phyloP scores from a whole-genome alignment of 176 grass and related monocot genomes.

The Themeda triandra region DNA sequence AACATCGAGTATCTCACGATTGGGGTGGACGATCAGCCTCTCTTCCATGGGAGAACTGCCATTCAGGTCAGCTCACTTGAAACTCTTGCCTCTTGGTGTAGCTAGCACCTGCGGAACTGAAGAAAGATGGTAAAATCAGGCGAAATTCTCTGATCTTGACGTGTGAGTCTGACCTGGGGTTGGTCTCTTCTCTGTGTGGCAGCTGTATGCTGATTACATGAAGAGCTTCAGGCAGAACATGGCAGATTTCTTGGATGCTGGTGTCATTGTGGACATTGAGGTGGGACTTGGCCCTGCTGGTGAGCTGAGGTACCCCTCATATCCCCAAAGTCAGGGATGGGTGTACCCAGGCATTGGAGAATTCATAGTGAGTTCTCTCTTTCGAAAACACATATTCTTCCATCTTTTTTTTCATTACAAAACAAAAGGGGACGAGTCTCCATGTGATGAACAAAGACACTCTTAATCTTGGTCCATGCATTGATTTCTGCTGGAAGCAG shows the following conservation, averaged over 20 bases:
- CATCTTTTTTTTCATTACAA: neutral
- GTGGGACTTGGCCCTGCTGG: conserved; percentile 83
- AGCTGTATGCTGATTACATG: conserved; percentile 93
- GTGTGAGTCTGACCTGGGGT: neutral
- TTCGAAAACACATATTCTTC: conserved; percentile 1
- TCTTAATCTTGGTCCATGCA: neutral
- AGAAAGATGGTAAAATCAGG: neutral
- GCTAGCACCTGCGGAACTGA: neutral
- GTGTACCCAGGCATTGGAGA: conserved; percentile 82
- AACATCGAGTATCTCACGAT: conserved; percentile 77
- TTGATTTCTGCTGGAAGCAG: neutral
- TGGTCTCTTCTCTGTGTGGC: neutral
- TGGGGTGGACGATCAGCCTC: conserved; percentile 74
- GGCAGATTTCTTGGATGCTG: conserved; percentile 62
- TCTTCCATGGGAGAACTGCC: conserved; percentile 70
- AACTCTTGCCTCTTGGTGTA: neutral
- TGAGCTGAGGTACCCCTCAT: conserved; percentile 93
- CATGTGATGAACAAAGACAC: conserved; percentile 27
- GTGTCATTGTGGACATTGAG: conserved; percentile 76
- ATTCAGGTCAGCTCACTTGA: conserved; percentile 50
- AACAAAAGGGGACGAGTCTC: neutral
- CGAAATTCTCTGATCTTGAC: neutral
- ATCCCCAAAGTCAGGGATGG: conserved; percentile 76
- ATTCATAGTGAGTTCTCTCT: conserved; percentile 65
- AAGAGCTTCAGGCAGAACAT: conserved; percentile 82